These are phyloP conservation scores for Fragilaria crotonensis DNA, from an alignment of 108 stramenopile species.

Conservation along the genomic window DNA sequence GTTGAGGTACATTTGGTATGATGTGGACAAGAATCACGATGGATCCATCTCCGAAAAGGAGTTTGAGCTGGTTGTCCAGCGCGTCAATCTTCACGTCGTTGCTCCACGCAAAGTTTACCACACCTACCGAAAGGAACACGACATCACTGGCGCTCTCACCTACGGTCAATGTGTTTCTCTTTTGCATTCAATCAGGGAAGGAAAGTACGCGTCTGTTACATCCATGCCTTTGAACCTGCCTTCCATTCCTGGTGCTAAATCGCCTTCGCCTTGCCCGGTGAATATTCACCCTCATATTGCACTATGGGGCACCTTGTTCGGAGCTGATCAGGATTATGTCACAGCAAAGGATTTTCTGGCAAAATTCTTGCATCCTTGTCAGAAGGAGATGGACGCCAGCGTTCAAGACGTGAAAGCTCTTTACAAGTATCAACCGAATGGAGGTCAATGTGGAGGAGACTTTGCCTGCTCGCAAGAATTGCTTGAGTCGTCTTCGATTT, in stretches of 20 bases:
- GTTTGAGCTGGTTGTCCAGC: slow-evolving; percentile 37
- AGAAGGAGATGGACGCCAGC: slow-evolving; percentile 42
- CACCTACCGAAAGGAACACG: slow-evolving; percentile 6
- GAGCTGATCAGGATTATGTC: slow-evolving; percentile 24
- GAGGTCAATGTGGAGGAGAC: slow-evolving; percentile 24
- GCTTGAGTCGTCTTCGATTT: slow-evolving; percentile 42
- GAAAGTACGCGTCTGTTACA: slow-evolving; percentile 10
- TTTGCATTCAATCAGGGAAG: slow-evolving; percentile 27
- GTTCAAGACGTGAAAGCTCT: slow-evolving; percentile 32
- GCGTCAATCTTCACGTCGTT: slow-evolving; percentile 60
- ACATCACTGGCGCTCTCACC: slow-evolving; percentile 17
- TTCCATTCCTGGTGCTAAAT: slow-evolving; percentile 7
- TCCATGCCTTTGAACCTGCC: slow-evolving; percentile 8
- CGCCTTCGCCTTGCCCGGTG: neutral
- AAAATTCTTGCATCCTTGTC: slow-evolving; percentile 39
- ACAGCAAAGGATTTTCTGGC: slow-evolving; percentile 37
- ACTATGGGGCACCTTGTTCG: slow-evolving; percentile 44
- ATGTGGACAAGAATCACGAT: slow-evolving; percentile 48
- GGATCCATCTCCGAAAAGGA: slow-evolving; percentile 36
- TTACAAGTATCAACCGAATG: slow-evolving; percentile 37
- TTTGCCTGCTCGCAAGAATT: slow-evolving; percentile 13
- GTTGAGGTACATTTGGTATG: slow-evolving; percentile 73
- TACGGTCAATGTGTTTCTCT: slow-evolving; percentile 44
- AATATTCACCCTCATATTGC: neutral
- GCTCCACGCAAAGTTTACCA: slow-evolving; percentile 23